phyloP scores from a whole-genome alignment of 306 rosid species.

The Betula pendula region DNA sequence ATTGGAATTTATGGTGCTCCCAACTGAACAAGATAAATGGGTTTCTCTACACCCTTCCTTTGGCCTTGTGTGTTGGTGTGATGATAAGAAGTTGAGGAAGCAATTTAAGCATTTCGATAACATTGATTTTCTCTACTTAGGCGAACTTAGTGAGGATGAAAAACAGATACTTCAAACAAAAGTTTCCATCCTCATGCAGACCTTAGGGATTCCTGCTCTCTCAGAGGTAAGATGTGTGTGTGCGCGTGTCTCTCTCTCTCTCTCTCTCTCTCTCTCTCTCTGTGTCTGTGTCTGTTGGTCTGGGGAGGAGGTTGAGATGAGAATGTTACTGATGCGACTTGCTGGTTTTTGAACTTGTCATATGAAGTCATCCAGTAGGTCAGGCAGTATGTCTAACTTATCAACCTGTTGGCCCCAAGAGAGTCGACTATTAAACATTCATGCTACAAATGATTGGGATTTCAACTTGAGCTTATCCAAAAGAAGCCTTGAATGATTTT shows the following conservation, averaged over 20 bases:
- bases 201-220: conserved; percentile 78
- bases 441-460: neutral
- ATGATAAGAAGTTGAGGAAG: conserved; percentile 58
- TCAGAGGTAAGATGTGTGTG: conserved; percentile 66
- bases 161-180: conserved; percentile 47
- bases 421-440: neutral
- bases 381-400: neutral
- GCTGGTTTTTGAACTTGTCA: neutral
- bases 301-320: neutral
- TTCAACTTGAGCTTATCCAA: neutral
- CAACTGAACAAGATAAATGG: conserved; percentile 89
- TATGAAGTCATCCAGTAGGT: neutral
- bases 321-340: neutral
- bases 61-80: conserved; percentile 88
- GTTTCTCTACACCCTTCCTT: conserved; percentile 82
- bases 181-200: conserved; percentile 61
- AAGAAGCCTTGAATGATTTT: neutral
- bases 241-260: too few relatives aligned
- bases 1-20: conserved; percentile 69
- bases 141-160: conserved; percentile 51
- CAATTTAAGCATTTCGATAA: conserved; percentile 69
- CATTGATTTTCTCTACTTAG: conserved; percentile 64
- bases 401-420: neutral
- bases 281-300: neutral
- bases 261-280: too few relatives aligned